These are phyloP conservation scores for Yamadazyma blattariae DNA, from an alignment of 1,139 yeast species.

Conservation along the genomic window DNA sequence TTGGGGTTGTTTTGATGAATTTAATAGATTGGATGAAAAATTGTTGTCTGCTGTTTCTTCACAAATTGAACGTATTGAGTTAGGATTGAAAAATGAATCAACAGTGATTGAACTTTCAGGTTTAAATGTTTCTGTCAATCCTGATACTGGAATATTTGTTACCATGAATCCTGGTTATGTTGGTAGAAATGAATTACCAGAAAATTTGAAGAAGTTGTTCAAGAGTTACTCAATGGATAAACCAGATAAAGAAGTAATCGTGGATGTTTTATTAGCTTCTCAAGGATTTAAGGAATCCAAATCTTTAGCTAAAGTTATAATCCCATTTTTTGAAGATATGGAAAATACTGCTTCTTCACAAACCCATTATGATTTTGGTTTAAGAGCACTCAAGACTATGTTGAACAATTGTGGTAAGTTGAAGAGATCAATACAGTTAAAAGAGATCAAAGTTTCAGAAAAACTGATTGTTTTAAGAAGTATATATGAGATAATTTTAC, in stretches of 20 bases:
- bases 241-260: slow-evolving; percentile 71
- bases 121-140: slow-evolving; percentile 38
- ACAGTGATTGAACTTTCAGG: slow-evolving; percentile 48
- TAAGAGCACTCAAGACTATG: slow-evolving; percentile 72
- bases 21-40: slow-evolving; percentile 71
- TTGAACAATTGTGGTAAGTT: slow-evolving; percentile 58
- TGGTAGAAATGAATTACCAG: slow-evolving; percentile 83
- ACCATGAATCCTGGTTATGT: slow-evolving; percentile 92
- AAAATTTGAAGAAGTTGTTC: slow-evolving; percentile 77
- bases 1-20: slow-evolving; percentile 97
- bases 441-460: slow-evolving; percentile 23
- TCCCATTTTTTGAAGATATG: slow-evolving; percentile 53
- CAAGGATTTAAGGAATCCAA: slow-evolving; percentile 63
- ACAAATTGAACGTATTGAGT: slow-evolving; percentile 72
- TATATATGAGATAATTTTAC: slow-evolving; percentile 57
- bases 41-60: slow-evolving; percentile 85
- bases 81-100: slow-evolving; percentile 33
- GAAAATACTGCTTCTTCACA: slow-evolving; percentile 45
- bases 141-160: slow-evolving; percentile 71
- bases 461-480: slow-evolving; percentile 48
- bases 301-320: slow-evolving; percentile 47
- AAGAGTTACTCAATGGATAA: slow-evolving; percentile 69
- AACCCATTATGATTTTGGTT: slow-evolving; percentile 85
- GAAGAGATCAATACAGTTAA: slow-evolving; percentile 22
- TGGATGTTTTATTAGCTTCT: slow-evolving; percentile 68